These are phyloP conservation scores for Flagelloscypha sp. DNA, from an alignment of 768 basidiomycete genomes.

Conservation along the genomic window DNA sequence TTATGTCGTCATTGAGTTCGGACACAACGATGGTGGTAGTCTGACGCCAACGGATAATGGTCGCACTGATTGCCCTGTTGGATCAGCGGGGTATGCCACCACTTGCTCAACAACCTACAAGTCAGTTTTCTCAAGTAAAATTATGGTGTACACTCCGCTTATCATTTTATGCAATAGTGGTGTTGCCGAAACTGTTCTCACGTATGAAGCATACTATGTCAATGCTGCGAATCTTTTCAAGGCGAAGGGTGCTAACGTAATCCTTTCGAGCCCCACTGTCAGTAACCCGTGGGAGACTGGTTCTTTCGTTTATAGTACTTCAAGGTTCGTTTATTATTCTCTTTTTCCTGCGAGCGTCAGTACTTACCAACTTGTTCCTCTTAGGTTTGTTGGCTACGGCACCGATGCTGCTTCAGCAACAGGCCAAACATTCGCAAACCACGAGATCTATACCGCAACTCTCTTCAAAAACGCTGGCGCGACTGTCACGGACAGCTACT, in stretches of 20 bases:
- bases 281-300: slow-evolving; percentile 11
- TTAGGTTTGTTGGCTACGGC: slow-evolving; percentile 10
- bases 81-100: slow-evolving; percentile 1
- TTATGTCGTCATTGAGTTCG: slow-evolving; percentile 13
- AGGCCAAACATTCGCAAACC: slow-evolving; percentile 11
- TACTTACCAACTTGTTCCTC: too few species aligned
- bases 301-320: slow-evolving; percentile 1
- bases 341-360: too few species aligned
- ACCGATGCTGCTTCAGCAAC: slow-evolving; percentile 5
- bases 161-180: slow-evolving; percentile 6
- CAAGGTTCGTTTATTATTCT: too few species aligned
- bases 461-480: slow-evolving; percentile 8
- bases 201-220: slow-evolving; percentile 10
- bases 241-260: slow-evolving; percentile 15
- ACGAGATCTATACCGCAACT: slow-evolving; percentile 6
- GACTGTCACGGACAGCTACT: slow-evolving; percentile 8
- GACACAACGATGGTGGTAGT: slow-evolving; percentile 16
- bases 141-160: neutral
- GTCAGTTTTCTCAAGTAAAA: neutral
- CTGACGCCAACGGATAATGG: slow-evolving; percentile 11
- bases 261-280: slow-evolving; percentile 13
- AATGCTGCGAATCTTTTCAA: slow-evolving; percentile 8
- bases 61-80: slow-evolving; percentile 7
- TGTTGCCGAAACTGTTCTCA: slow-evolving; percentile 9
- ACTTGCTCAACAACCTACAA: slow-evolving; percentile 4